Conservation (phyloP, 2,329 filamentous ascomycete genomes). For the Fusarium oligoseptatum region DNA sequence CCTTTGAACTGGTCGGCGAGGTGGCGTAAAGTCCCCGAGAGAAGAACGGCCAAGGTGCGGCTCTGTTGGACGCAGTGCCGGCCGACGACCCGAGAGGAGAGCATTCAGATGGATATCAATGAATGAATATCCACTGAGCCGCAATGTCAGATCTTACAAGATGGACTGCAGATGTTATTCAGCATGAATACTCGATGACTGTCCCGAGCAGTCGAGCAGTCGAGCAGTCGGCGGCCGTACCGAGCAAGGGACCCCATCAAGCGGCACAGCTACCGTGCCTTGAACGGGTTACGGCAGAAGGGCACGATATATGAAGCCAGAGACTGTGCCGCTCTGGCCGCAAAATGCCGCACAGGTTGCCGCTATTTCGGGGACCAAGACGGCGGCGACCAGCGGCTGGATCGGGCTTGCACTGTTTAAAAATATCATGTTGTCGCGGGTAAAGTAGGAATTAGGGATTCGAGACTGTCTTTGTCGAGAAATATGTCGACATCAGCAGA, state of each 20-base stretch:
- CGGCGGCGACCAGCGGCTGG: constrained; percentile 29
- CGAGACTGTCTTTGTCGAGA: background rate
- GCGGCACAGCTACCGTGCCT: constrained; percentile 6
- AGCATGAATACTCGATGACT: background rate
- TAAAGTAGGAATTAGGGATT: constrained; percentile 21
- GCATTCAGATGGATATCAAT: background rate
- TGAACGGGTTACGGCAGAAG: background rate
- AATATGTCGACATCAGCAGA: background rate
- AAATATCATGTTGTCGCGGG: constrained; percentile 2
- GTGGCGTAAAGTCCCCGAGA: constrained; percentile 6
- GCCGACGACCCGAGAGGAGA: background rate
- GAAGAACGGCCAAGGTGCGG: background rate
- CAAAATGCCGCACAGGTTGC: constrained; percentile 30
- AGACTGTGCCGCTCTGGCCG: constrained; percentile 17
- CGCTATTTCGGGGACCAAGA: background rate
- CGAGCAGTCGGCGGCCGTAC: constrained; percentile 9
- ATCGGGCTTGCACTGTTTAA: constrained; percentile 12
- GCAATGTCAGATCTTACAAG: background rate
- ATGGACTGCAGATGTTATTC: background rate
- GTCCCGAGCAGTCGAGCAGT: too few relatives aligned
- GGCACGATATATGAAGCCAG: background rate
- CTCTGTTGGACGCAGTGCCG: background rate
- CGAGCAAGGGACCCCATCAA: constrained; percentile 15
- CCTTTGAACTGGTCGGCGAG: background rate
- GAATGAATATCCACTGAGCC: background rate